phyloP scores from a whole-genome alignment of 2,329 filamentous ascomycete genomes.

The Metarhizium brunneum region DNA sequence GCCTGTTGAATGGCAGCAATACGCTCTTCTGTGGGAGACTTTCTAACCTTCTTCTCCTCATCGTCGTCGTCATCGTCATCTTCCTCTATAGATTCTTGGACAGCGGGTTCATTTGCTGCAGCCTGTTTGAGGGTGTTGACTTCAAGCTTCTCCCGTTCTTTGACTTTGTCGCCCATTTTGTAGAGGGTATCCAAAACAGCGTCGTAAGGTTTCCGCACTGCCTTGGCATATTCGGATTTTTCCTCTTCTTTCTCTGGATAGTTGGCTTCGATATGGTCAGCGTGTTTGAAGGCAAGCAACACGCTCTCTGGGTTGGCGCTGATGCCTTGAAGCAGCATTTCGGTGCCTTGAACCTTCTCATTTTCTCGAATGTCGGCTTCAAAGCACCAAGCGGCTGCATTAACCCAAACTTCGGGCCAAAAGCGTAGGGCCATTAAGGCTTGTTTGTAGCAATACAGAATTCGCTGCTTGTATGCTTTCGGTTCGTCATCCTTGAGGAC shows the following conservation, averaged over 20 bases:
- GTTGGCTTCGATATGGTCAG: constrained; percentile 75
- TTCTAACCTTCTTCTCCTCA: constrained; percentile 28
- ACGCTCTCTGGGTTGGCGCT: constrained; percentile 90
- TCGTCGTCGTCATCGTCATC: constrained; percentile 40
- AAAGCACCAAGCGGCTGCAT: constrained; percentile 88
- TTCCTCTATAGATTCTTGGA: constrained; percentile 33
- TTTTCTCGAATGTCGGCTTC: constrained; percentile 60
- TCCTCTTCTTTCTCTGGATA: constrained; percentile 70
- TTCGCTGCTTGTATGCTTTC: constrained; percentile 63
- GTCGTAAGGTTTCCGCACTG: constrained; percentile 76
- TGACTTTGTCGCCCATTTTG: constrained; percentile 65
- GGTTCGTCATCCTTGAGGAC: constrained; percentile 77
- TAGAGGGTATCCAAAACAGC: constrained; percentile 82
- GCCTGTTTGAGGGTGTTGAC: constrained; percentile 48
- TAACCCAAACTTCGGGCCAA: constrained; percentile 93
- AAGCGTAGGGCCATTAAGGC: constrained; percentile 89
- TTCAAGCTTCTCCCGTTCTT: constrained; percentile 51
- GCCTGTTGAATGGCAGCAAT: constrained; percentile 54
- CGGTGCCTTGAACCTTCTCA: constrained; percentile 52
- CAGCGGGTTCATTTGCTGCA: constrained; percentile 26
- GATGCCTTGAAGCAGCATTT: constrained; percentile 75
- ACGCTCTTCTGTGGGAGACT: constrained; percentile 56
- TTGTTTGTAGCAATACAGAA: constrained; percentile 88
- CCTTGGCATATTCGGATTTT: constrained; percentile 65
- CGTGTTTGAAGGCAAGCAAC: constrained; percentile 78